These are phyloP conservation scores for Choricystis sp. DNA, from an alignment of 139 green algal genomes.

Conservation along the genomic window DNA sequence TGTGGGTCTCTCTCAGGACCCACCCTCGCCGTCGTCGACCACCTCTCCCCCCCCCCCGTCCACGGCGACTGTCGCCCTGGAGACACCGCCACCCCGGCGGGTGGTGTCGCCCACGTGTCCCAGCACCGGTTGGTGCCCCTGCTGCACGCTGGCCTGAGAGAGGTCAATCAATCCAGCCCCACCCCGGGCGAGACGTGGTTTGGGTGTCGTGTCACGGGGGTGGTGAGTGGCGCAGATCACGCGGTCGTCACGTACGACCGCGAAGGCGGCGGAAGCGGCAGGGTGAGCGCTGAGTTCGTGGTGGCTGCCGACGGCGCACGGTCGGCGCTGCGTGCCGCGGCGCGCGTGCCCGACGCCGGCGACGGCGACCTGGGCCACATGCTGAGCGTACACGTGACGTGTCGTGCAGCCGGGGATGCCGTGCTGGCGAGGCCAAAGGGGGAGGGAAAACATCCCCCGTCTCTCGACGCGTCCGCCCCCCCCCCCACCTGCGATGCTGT, in stretches of 20 bases:
- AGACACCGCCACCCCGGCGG: conserved; percentile 25
- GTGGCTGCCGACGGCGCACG: conserved; percentile 58
- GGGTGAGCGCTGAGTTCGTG: conserved; percentile 11
- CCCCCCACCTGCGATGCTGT: conserved; percentile 68
- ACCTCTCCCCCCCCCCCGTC: conserved; percentile 29
- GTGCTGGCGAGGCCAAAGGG: neutral
- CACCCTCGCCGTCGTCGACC: conserved; percentile 60
- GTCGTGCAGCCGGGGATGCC: conserved; percentile 9
- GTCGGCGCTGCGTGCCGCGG: conserved; percentile 18
- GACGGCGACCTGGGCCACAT: conserved; percentile 54
- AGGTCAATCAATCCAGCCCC: too few relatives aligned
- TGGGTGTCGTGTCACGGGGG: too few relatives aligned
- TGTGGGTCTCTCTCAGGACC: conserved; percentile 29
- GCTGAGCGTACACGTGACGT: conserved; percentile 77
- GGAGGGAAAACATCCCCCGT: neutral
- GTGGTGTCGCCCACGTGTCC: conserved; percentile 62
- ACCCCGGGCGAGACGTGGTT: too few relatives aligned
- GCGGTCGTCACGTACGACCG: too few relatives aligned
- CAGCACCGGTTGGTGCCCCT: conserved; percentile 69
- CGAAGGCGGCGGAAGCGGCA: too few relatives aligned
- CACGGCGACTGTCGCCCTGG: neutral
- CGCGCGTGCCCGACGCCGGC: conserved; percentile 43
- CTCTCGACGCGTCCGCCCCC: neutral
- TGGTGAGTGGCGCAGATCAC: too few relatives aligned
- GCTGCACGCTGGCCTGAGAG: conserved; percentile 35